Evolutionary conservation across 257 asterid species (phyloP), one percentile per base, ranked within the genome.

Genomic region (Ilex aquifolium): DNA sequence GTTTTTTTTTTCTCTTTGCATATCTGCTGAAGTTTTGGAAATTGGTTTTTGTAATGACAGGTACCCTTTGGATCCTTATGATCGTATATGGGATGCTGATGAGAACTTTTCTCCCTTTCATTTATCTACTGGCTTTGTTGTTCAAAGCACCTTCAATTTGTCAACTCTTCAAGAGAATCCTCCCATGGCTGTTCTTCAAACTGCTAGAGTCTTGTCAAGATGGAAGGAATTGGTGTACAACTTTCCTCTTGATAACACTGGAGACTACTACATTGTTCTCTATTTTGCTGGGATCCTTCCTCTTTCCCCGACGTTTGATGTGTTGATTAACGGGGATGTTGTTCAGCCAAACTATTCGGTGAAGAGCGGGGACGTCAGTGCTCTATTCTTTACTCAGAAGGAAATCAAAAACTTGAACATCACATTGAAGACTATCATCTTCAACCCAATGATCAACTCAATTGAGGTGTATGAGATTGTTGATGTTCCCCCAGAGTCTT

Each of bases 251-350:
- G 90, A 83, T 65, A 82, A 70, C 44, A 76, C 42, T 56, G 95
- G 95, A 74, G 92, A 88, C 68, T 91, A 84, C 84, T 78, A 83
- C 50, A 78, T 88, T 68, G 83, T 86, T 57, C 91, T 91, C n/a
- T 91, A 91, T 79, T 88, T 91, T 69, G 95, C 96, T 29, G 98
- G 98, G 15, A 86, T 91, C 66, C 74, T 91, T 32, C 96, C 95
- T 0, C 92, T 88, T 5, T 74, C 90, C 31, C 95, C 98, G 1
- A 62, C 94, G 31, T 91, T 91, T 15, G 90, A 86, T 70, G 75
- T 91, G 10, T 52, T 88, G 39, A 80, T 91, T 17, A 91, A 91
- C 6, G 93, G 84, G 12, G 78, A 76, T 3, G 59, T 81, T 16
- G 76, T 85, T 27, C 75, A 44, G 61, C 69, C 87, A 72, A 91